Evolutionary conservation across 495 filamentous ascomycete species (phyloP), one percentile per base, ranked within the genome.

Genomic region (Aspergillus saccharolyticus): DNA sequence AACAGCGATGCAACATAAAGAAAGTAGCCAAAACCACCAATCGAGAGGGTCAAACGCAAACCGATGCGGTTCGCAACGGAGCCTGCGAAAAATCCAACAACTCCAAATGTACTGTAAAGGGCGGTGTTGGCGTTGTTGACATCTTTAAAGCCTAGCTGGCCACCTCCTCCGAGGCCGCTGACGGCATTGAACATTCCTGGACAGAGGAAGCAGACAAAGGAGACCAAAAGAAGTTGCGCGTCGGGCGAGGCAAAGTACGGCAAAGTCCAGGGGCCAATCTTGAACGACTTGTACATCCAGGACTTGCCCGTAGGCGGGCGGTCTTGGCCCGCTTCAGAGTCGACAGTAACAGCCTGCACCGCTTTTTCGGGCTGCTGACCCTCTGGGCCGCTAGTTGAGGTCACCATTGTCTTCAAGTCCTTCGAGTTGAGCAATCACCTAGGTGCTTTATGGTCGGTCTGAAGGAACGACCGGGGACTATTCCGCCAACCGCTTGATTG

Each of bases 121-220:
- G 89, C 89, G 4, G 83, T 86, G 65, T 79, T 83, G 59, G 89
- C 83, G 63, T 89, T 81, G 64, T 87, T 82, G 61, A 85, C 82
- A 55, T 88, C 83, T 18, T 71, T 74, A 1, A 76, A 46, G 62
- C 90, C 80, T 53, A 85, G 44, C 45, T 77, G 67, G 39, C 90
- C 90, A 73, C 77, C 88, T 51, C 84, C 90, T 62, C 90, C 90
- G 22, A 94, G 78, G 61, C 88, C 88, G 50, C 70, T 76, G 33
- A 92, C 73, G 19, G 89, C 89, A 69, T 93, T 96, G 78, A 84
- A 93, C 81, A 87, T 89, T 68, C 89, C 90, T 5, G 90, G 90
- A 66, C 90, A 95, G 57, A 96, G 75, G 80, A 96, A 96, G 72
- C 90, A 96, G 53, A 94, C 89, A 60, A 92, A 80, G 18, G 89